Conservation (phyloP, 768 basidiomycete species). For the Boletellus sp. region DNA sequence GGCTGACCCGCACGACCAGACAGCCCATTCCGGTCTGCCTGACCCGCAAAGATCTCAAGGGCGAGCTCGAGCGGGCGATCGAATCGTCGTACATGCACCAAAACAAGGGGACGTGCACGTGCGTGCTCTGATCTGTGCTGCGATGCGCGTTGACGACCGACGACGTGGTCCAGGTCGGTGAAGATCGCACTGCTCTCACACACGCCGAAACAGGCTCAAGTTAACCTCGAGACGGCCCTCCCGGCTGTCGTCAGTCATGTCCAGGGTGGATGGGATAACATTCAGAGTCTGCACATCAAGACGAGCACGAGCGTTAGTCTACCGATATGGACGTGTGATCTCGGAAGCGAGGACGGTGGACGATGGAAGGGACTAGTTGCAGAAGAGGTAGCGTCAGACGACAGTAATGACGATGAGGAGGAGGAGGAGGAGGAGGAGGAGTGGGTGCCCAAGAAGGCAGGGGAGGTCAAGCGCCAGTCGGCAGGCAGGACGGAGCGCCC, state of each 20-base stretch:
- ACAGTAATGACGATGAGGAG: conserved; percentile 2
- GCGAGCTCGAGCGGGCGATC: conserved; percentile 88
- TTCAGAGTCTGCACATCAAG: conserved; percentile 87
- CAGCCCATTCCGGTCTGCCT: conserved; percentile 95
- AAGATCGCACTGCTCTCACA: conserved; percentile 79
- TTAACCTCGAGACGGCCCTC: conserved; percentile 74
- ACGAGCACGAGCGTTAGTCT: conserved; percentile 78
- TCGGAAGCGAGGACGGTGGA: conserved; percentile 46
- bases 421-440: background rate
- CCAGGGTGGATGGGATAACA: conserved; percentile 83
- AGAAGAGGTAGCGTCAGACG: background rate
- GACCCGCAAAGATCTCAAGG: conserved; percentile 84
- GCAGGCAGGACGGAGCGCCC: conserved; percentile 10
- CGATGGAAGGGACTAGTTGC: conserved; percentile 30
- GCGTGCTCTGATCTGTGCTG: conserved; percentile 31
- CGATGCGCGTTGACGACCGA: background rate
- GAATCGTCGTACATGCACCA: conserved; percentile 95
- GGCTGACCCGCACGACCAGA: conserved; percentile 40
- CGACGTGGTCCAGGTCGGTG: conserved; percentile 54
- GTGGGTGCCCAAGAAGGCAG: background rate
- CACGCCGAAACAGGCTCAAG: conserved; percentile 65
- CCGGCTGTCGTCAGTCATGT: conserved; percentile 70
- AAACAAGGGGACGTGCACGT: conserved; percentile 91
- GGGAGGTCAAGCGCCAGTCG: conserved; percentile 10
- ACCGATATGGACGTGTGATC: conserved; percentile 85